phyloP scores from a whole-genome alignment of 1,284 basidiomycete genomes.

The Tylopilus sp. region DNA sequence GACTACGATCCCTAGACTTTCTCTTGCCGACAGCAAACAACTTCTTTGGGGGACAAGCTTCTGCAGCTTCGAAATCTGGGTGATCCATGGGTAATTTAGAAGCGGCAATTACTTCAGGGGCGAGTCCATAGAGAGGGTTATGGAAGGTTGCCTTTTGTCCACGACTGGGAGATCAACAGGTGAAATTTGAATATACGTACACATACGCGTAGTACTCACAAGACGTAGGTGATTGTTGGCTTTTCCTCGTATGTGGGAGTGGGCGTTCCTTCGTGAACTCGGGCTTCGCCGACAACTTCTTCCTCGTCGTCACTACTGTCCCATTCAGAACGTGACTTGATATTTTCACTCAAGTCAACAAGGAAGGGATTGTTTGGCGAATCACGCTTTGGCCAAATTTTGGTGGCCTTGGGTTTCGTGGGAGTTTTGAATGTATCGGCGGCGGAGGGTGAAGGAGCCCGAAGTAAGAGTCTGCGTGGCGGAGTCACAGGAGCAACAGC shows the following conservation, averaged over 20 bases:
- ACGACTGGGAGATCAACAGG: constrained; percentile 19
- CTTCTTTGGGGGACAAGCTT: constrained; percentile 32
- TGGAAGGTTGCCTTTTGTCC: constrained; percentile 37
- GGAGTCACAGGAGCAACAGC: constrained; percentile 24
- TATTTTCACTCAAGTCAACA: constrained; percentile 20
- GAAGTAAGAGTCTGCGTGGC: constrained; percentile 25
- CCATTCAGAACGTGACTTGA: constrained; percentile 24
- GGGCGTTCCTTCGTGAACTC: constrained; percentile 25
- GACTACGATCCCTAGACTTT: constrained; percentile 25
- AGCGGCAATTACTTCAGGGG: constrained; percentile 29
- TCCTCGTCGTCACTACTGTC: constrained; percentile 33
- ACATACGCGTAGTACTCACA: constrained; percentile 34
- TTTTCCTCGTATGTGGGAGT: constrained; percentile 41
- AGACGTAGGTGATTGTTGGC: constrained; percentile 52
- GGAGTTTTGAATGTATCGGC: constrained; percentile 19
- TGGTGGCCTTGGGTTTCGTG: constrained; percentile 21
- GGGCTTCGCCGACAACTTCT: constrained; percentile 30
- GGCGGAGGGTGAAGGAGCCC: constrained; percentile 8
- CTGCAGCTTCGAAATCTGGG: constrained; percentile 31
- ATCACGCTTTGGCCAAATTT: constrained; percentile 43
- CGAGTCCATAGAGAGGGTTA: constrained; percentile 31
- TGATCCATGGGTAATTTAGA: constrained; percentile 32
- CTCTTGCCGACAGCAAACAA: constrained; percentile 27
- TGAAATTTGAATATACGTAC: background rate
- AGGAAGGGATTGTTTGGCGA: constrained; percentile 57